Conservation (phyloP, 768 basidiomycete genomes). For the Suillus cothurnatus region DNA sequence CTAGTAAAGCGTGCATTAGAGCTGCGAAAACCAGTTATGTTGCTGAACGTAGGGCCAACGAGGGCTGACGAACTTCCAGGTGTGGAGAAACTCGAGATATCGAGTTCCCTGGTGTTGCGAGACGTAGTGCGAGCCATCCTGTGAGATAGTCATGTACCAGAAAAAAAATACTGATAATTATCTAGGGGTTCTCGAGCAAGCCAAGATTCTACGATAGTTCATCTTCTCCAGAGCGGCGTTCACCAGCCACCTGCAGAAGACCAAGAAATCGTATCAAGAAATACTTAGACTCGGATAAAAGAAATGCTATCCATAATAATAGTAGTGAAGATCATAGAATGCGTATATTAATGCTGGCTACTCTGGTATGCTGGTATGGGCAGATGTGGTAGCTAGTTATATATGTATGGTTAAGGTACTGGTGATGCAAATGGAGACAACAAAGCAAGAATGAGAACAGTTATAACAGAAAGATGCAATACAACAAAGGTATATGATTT, state of each 20-base stretch:
- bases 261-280: constrained; percentile 28
- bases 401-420: constrained; percentile 29
- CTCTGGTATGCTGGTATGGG: constrained; percentile 25
- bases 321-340: constrained; percentile 28
- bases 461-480: constrained; percentile 13
- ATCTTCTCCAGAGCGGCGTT: constrained; percentile 62
- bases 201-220: constrained; percentile 46
- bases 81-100: constrained; percentile 79
- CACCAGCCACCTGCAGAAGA: constrained; percentile 50
- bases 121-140: constrained; percentile 61
- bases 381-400: constrained; percentile 24
- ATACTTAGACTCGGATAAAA: neutral
- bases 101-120: constrained; percentile 71
- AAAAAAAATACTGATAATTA: constrained; percentile 8
- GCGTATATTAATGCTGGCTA: constrained; percentile 35
- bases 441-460: constrained; percentile 22
- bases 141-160: constrained; percentile 45
- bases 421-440: constrained; percentile 21
- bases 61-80: constrained; percentile 73
- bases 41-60: constrained; percentile 88
- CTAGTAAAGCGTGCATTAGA: constrained; percentile 80
- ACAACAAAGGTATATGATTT: constrained; percentile 14
- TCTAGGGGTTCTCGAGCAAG: constrained; percentile 48
- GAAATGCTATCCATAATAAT: constrained; percentile 9
- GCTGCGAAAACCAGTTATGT: constrained; percentile 72